A percentile compares a stretch with the other conserved stretches of the same genome.
These are phyloP conservation scores for Xylaria sp. DNA, from an alignment of 2,329 filamentous ascomycete species.

Conservation along the genomic window DNA sequence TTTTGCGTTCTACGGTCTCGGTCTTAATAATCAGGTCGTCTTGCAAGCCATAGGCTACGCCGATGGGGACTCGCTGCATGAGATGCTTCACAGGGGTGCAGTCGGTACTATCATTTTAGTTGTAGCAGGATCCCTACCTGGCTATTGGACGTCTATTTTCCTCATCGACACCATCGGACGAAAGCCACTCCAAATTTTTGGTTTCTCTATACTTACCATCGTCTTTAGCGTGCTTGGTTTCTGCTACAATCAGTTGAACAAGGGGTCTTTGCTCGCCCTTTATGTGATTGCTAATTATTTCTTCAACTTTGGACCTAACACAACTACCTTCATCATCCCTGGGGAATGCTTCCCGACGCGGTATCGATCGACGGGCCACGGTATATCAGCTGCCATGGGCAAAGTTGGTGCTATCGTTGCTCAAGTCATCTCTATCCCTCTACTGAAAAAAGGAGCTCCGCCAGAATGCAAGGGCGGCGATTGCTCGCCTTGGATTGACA, in stretches of 20 bases:
- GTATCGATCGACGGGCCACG: slow-evolving; percentile 71
- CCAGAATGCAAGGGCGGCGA: slow-evolving; percentile 58
- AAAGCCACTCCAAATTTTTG: slow-evolving; percentile 76
- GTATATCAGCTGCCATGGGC: slow-evolving; percentile 71
- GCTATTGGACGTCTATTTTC: slow-evolving; percentile 81
- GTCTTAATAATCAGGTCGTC: slow-evolving; percentile 79
- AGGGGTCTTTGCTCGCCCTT: slow-evolving; percentile 64
- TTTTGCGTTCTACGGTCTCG: slow-evolving; percentile 73
- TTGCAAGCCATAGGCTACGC: slow-evolving; percentile 78
- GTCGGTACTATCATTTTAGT: slow-evolving; percentile 81
- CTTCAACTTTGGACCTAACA: slow-evolving; percentile 73
- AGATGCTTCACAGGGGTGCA: slow-evolving; percentile 75
- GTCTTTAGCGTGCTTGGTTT: slow-evolving; percentile 73
- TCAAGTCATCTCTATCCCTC: slow-evolving; percentile 71
- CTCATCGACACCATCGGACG: slow-evolving; percentile 80
- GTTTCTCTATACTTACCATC: slow-evolving; percentile 69
- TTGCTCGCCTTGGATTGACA: slow-evolving; percentile 71
- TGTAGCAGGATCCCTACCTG: slow-evolving; percentile 80
- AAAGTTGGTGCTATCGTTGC: slow-evolving; percentile 76
- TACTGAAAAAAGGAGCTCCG: slow-evolving; percentile 66
- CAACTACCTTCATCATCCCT: slow-evolving; percentile 72
- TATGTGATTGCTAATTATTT: slow-evolving; percentile 74
- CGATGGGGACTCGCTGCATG: slow-evolving; percentile 70
- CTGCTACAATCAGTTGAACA: slow-evolving; percentile 60
- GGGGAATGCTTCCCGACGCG: slow-evolving; percentile 73